Conservation (phyloP, 148 eudicot genomes). For the Amaranthus palmeri region DNA sequence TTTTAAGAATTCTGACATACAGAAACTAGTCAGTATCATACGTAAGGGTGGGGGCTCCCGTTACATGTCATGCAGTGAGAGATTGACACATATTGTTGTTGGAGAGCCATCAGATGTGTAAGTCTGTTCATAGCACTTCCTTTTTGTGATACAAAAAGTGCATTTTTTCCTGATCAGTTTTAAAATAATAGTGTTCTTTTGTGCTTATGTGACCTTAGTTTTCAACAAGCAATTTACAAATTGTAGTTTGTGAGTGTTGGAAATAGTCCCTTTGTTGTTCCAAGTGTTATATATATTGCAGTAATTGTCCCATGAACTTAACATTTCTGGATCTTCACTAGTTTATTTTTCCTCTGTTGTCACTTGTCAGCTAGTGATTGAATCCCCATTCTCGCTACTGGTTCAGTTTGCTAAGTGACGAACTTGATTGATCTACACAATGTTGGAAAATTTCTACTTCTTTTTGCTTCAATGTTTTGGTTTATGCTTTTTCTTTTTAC, state of each 20-base stretch:
- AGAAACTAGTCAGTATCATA: constrained; percentile 72
- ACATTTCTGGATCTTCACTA: not conserved
- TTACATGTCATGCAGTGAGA: constrained; percentile 70
- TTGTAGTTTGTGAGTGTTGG: not conserved
- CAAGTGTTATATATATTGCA: not conserved
- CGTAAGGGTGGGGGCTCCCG: constrained; percentile 98
- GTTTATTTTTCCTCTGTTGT: not conserved
- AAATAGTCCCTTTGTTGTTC: not conserved
- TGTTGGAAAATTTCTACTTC: not conserved
- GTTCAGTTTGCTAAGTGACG: not conserved
- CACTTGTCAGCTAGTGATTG: not conserved
- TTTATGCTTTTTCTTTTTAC: not conserved
- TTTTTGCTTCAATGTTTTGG: constrained; percentile 1
- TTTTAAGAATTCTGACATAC: constrained; percentile 64
- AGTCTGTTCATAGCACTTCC: constrained; percentile 19
- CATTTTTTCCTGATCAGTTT: not conserved
- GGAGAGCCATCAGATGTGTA: constrained; percentile 90
- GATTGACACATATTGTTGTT: constrained; percentile 82
- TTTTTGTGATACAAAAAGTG: constrained; percentile 4
- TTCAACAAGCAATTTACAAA: not conserved
- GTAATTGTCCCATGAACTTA: not conserved
- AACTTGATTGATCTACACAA: not conserved
- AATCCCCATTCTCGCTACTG: not conserved
- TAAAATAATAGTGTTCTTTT: not conserved
- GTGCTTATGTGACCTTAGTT: not conserved